phyloP scores from a whole-genome alignment of 2,329 filamentous ascomycete species.

The Pseudogymnoascus destructans region DNA sequence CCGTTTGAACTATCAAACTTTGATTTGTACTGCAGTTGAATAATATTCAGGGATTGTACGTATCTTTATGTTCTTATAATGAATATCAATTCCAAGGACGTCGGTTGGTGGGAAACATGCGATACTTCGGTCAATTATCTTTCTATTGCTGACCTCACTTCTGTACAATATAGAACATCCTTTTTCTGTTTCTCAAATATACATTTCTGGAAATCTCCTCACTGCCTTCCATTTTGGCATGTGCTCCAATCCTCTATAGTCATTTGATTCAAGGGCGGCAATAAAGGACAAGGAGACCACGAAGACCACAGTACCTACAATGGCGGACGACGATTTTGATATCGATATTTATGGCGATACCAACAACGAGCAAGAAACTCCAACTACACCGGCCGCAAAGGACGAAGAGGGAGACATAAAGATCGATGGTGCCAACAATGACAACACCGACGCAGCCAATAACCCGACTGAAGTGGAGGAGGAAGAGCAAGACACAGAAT shows the following conservation, averaged over 20 bases:
- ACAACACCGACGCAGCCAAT: constrained; percentile 10
- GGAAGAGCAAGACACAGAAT: constrained; percentile 29
- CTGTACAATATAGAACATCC: constrained; percentile 8
- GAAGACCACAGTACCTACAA: constrained; percentile 22
- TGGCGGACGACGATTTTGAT: constrained; percentile 60
- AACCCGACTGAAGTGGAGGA: constrained; percentile 23
- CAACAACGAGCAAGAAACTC: constrained; percentile 32
- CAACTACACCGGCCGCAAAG: constrained; percentile 21
- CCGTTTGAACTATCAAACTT: constrained; percentile 25
- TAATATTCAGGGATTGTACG: constrained; percentile 27
- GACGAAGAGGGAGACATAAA: constrained; percentile 28
- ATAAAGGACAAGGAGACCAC: not conserved
- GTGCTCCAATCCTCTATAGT: constrained; percentile 1
- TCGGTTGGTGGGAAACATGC: constrained; percentile 14
- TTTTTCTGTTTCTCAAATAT: constrained; percentile 9
- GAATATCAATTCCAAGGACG: constrained; percentile 25
- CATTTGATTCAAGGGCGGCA: constrained; percentile 1
- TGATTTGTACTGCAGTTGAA: constrained; percentile 20
- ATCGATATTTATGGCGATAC: constrained; percentile 60
- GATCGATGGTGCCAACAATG: constrained; percentile 24
- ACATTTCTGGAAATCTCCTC: constrained; percentile 2
- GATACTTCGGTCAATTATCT: not conserved
- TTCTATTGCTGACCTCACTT: constrained; percentile 9
- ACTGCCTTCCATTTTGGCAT: constrained; percentile 1
- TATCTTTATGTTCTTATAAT: constrained; percentile 23